Evolutionary conservation across 352 stramenopile species (phyloP).

Genomic region (Aphanomyces invadans): DNA sequence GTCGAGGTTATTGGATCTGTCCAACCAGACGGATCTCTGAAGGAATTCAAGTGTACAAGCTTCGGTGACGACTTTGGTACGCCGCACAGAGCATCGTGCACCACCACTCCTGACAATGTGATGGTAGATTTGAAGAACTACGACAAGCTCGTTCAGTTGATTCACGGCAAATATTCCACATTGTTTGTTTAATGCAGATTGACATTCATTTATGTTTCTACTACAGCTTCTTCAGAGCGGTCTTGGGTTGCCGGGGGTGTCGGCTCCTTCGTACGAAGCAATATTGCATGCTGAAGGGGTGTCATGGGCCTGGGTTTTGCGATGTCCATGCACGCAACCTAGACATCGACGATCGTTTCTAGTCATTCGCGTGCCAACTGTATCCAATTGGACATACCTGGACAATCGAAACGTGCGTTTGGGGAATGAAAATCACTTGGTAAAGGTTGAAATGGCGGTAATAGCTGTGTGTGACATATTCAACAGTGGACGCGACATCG

Average conservation of each 20-base stretch:
- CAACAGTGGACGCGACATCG: conserved; percentile 50
- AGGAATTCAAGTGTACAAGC: conserved; percentile 82
- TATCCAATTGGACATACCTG: background rate
- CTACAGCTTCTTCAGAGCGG: conserved; percentile 13
- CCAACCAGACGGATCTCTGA: conserved; percentile 52
- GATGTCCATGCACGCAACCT: conserved; percentile 22
- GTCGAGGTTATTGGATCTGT: conserved; percentile 81
- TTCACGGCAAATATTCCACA: conserved; percentile 58
- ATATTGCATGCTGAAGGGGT: conserved; percentile 9
- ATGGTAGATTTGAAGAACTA: conserved; percentile 71
- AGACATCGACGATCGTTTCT: too few relatives aligned
- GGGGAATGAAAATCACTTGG: conserved; percentile 71
- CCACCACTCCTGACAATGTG: background rate
- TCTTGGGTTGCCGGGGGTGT: background rate
- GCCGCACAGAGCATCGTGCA: background rate
- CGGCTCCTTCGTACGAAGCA: background rate
- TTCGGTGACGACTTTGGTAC: conserved; percentile 55
- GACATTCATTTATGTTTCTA: conserved; percentile 20
- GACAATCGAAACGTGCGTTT: conserved; percentile 34
- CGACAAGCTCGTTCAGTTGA: conserved; percentile 70
- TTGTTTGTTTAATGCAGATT: conserved; percentile 50
- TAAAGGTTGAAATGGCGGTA: conserved; percentile 75
- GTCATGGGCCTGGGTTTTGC: background rate
- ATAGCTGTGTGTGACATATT: conserved; percentile 72
- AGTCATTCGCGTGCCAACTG: background rate